Evolutionary conservation across 352 stramenopile species (phyloP).

Genomic region (Pythium monospermum): DNA sequence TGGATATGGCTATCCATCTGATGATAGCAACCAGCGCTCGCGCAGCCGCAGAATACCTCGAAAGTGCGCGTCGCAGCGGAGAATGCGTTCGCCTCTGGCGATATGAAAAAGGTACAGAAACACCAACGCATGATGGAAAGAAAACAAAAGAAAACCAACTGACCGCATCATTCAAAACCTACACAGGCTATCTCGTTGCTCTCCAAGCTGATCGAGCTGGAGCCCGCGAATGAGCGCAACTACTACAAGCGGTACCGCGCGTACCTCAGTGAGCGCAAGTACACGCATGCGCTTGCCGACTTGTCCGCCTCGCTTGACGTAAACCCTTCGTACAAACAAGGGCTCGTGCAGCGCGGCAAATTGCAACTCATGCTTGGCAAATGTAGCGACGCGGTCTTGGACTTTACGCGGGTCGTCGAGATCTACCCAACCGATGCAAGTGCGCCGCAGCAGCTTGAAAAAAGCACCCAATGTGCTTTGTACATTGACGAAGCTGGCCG

Average conservation of each 20-base stretch:
- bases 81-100: conserved; percentile 70
- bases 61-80: conserved; percentile 72
- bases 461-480: conserved; percentile 56
- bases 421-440: conserved; percentile 58
- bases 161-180: neutral
- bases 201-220: conserved; percentile 76
- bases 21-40: conserved; percentile 4
- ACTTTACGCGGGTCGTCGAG: conserved; percentile 59
- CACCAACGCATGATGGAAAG: neutral
- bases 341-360: conserved; percentile 66
- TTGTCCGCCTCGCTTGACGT: conserved; percentile 61
- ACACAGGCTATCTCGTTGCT: conserved; percentile 63
- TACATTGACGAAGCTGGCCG: conserved; percentile 58
- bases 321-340: conserved; percentile 80
- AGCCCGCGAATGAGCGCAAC: conserved; percentile 74
- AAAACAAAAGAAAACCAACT: neutral
- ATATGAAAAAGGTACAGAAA: conserved; percentile 62
- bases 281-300: conserved; percentile 61
- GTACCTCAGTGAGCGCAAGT: conserved; percentile 81
- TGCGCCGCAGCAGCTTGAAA: conserved; percentile 46
- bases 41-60: conserved; percentile 33
- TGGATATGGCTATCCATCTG: neutral
- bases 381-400: conserved; percentile 44
- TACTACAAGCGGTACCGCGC: conserved; percentile 83
- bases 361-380: conserved; percentile 77